Percentiles rank a stretch among this genome's conserved stretches.
phyloP scores from a whole-genome alignment of 1,284 basidiomycete species.

The Fomitiporia mediterranea region DNA sequence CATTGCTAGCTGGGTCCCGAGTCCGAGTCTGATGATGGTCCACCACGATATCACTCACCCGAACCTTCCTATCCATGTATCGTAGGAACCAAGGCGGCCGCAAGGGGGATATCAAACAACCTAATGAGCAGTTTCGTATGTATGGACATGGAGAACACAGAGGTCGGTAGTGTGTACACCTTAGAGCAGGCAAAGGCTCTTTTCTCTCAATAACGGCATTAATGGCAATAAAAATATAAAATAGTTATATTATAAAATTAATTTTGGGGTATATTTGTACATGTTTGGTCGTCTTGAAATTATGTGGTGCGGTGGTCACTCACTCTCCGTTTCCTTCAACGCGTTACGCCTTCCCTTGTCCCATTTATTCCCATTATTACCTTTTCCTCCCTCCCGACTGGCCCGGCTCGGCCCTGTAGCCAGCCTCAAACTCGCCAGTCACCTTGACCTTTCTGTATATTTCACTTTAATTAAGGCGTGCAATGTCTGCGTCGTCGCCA shows the following conservation, averaged over 20 bases:
- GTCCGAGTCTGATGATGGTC: too few relatives aligned
- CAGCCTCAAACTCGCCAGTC: neutral
- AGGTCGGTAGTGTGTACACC: slow-evolving; percentile 34
- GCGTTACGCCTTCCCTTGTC: too few relatives aligned
- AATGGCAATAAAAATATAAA: too few relatives aligned
- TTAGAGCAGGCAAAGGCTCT: slow-evolving; percentile 15
- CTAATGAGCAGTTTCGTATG: slow-evolving; percentile 58
- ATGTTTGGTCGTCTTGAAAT: neutral
- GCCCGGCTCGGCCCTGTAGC: neutral
- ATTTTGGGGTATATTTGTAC: neutral
- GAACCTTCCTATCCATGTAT: slow-evolving; percentile 54
- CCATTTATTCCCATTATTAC: too few relatives aligned
- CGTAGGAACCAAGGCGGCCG: slow-evolving; percentile 40
- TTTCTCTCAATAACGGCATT: too few relatives aligned
- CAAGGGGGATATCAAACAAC: slow-evolving; percentile 45
- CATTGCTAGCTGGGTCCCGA: slow-evolving; percentile 1
- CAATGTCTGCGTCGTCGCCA: slow-evolving; percentile 14
- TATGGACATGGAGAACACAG: slow-evolving; percentile 37
- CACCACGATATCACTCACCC: slow-evolving; percentile 28
- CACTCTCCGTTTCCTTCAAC: too few relatives aligned
- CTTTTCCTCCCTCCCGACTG: neutral
- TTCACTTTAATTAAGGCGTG: neutral
- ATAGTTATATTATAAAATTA: neutral
- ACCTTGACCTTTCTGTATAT: neutral
- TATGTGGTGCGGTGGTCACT: too few relatives aligned